These are phyloP conservation scores for Scleroderma bovista DNA, from an alignment of 768 basidiomycete species.

Conservation along the genomic window DNA sequence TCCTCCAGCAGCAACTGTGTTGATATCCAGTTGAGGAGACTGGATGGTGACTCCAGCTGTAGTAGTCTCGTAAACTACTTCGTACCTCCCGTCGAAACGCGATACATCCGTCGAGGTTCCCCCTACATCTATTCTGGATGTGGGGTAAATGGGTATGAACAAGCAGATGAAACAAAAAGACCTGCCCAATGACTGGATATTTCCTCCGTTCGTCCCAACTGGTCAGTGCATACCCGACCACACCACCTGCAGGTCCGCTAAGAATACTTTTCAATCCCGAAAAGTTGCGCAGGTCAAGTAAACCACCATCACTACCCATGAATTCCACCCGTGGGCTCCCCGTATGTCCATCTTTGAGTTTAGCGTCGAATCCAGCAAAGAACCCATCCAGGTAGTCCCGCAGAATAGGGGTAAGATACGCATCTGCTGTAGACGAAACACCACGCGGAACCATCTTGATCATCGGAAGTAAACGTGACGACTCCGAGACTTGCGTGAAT, in stretches of 20 bases:
- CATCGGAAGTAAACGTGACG: slow-evolving; percentile 84
- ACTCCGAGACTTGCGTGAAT: slow-evolving; percentile 88
- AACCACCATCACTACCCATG: slow-evolving; percentile 91
- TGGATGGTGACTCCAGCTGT: slow-evolving; percentile 93
- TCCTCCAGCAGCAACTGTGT: slow-evolving; percentile 93
- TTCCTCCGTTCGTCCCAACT: slow-evolving; percentile 77
- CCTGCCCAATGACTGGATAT: slow-evolving; percentile 80
- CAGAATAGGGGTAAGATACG: slow-evolving; percentile 90
- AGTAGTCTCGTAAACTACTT: slow-evolving; percentile 92
- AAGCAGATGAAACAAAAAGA: slow-evolving; percentile 5
- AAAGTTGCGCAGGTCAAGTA: slow-evolving; percentile 77
- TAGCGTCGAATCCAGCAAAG: slow-evolving; percentile 80
- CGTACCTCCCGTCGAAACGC: slow-evolving; percentile 85
- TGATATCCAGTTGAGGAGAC: slow-evolving; percentile 90
- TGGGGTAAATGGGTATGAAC: not conserved
- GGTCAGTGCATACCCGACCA: slow-evolving; percentile 87
- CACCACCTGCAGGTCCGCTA: slow-evolving; percentile 92
- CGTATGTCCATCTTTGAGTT: slow-evolving; percentile 54
- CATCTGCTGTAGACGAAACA: slow-evolving; percentile 88
- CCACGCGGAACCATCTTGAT: slow-evolving; percentile 95
- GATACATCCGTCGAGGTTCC: slow-evolving; percentile 96
- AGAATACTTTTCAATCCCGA: slow-evolving; percentile 91
- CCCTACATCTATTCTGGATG: slow-evolving; percentile 75
- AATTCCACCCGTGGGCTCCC: slow-evolving; percentile 79
- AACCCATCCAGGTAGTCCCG: slow-evolving; percentile 84